These are phyloP conservation scores for Elsinoe australis DNA, from an alignment of 2,329 filamentous ascomycete genomes.

Conservation along the genomic window DNA sequence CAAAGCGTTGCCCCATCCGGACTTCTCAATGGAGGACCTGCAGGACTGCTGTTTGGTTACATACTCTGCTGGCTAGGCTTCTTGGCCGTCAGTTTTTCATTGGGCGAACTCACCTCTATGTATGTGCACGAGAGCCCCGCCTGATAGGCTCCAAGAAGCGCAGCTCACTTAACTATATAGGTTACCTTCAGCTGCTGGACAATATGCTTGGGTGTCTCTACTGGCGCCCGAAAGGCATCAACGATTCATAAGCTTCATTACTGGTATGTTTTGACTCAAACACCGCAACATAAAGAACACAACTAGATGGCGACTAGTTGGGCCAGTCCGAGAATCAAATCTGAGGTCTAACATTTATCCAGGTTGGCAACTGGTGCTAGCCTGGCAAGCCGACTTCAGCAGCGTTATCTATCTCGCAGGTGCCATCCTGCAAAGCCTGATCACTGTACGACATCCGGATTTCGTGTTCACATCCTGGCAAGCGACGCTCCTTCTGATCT, in stretches of 20 bases:
- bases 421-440: conserved; percentile 22
- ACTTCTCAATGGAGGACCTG: conserved; percentile 22
- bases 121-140: no score
- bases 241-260: conserved; percentile 38
- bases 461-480: conserved; percentile 36
- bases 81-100: conserved; percentile 16
- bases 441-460: conserved; percentile 30
- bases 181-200: conserved; percentile 25
- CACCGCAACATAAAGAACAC: no score
- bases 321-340: no score
- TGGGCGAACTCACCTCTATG: conserved; percentile 40
- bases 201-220: conserved; percentile 37
- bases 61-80: conserved; percentile 33
- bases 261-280: conserved; percentile 24
- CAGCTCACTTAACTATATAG: no score
- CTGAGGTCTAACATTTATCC: no score
- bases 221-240: conserved; percentile 37
- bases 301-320: no score
- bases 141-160: not conserved
- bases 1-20: not conserved
- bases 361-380: conserved; percentile 38
- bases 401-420: conserved; percentile 23
- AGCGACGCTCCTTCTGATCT: conserved; percentile 34
- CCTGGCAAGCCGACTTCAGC: conserved; percentile 27
- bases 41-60: conserved; percentile 25